Conservation (phyloP, 2,329 filamentous ascomycete genomes). For the Aaosphaeria pasadenensis region DNA sequence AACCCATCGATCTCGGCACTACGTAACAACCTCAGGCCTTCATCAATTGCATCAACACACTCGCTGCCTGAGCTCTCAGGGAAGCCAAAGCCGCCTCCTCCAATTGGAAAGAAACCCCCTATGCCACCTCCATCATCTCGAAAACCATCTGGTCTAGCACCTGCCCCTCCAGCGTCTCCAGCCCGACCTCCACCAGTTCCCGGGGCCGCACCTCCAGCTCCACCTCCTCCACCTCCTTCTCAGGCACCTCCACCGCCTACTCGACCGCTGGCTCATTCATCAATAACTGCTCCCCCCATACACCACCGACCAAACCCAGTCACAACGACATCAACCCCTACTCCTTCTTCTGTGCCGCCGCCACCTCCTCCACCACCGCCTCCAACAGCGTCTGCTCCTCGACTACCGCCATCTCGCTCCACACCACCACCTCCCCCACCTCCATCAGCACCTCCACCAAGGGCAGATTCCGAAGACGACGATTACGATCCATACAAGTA, state of each 20-base stretch:
- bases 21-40: constrained; percentile 50
- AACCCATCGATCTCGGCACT: constrained; percentile 56
- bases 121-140: constrained; percentile 56
- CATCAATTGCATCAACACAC: constrained; percentile 58
- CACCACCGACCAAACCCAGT: constrained; percentile 33
- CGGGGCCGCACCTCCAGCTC: constrained; percentile 38
- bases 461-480: constrained; percentile 16
- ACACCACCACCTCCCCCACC: constrained; percentile 55
- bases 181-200: constrained; percentile 40
- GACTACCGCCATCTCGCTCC: constrained; percentile 17
- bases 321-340: constrained; percentile 41
- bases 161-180: constrained; percentile 42
- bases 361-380: constrained; percentile 34
- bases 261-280: neutral
- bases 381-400: constrained; percentile 34
- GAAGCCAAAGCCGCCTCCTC: constrained; percentile 69
- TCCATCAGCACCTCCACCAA: constrained; percentile 45
- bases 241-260: constrained; percentile 24
- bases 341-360: constrained; percentile 36
- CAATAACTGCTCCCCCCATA: constrained; percentile 23
- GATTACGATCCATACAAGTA: constrained; percentile 42
- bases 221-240: constrained; percentile 42
- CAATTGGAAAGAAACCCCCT: constrained; percentile 70
- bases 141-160: constrained; percentile 53
- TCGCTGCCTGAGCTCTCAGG: constrained; percentile 52